Conservation (phyloP, 257 asterid genomes). For the Avicennia marina region DNA sequence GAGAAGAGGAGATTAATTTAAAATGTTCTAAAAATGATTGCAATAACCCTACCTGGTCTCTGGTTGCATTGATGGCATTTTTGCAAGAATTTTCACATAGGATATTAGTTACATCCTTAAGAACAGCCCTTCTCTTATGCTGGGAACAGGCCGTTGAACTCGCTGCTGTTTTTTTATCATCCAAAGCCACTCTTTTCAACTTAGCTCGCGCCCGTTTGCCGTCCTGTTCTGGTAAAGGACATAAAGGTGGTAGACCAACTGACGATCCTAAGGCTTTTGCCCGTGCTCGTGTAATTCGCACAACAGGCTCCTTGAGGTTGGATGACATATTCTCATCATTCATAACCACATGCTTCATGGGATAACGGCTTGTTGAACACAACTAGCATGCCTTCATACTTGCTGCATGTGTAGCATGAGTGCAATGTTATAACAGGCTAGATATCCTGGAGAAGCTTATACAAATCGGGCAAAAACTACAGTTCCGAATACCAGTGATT, state of each 20-base stretch:
- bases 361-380: slow-evolving; percentile 18
- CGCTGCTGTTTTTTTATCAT: slow-evolving; percentile 28
- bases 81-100: slow-evolving; percentile 39
- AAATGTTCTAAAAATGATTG: slow-evolving; percentile 1
- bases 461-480: not conserved
- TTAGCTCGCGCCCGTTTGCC: slow-evolving; percentile 42
- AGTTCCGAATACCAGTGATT: not conserved
- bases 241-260: slow-evolving; percentile 64
- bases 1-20: slow-evolving; percentile 1
- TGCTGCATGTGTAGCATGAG: slow-evolving; percentile 36
- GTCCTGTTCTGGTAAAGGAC: slow-evolving; percentile 50
- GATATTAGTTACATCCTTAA: slow-evolving; percentile 77
- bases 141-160: slow-evolving; percentile 35
- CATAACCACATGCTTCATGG: slow-evolving; percentile 46
- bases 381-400: slow-evolving; percentile 32
- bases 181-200: slow-evolving; percentile 61
- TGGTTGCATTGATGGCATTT: slow-evolving; percentile 45
- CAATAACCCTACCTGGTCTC: slow-evolving; percentile 40
- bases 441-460: not conserved
- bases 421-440: slow-evolving; percentile 16
- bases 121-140: slow-evolving; percentile 72
- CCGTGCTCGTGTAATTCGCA: slow-evolving; percentile 75
- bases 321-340: slow-evolving; percentile 49
- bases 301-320: slow-evolving; percentile 31
- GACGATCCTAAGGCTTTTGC: slow-evolving; percentile 56